Base-by-base conservation (phyloP, 2,329 filamentous ascomycete genomes). In the Fonsecaea erecta region DNA sequence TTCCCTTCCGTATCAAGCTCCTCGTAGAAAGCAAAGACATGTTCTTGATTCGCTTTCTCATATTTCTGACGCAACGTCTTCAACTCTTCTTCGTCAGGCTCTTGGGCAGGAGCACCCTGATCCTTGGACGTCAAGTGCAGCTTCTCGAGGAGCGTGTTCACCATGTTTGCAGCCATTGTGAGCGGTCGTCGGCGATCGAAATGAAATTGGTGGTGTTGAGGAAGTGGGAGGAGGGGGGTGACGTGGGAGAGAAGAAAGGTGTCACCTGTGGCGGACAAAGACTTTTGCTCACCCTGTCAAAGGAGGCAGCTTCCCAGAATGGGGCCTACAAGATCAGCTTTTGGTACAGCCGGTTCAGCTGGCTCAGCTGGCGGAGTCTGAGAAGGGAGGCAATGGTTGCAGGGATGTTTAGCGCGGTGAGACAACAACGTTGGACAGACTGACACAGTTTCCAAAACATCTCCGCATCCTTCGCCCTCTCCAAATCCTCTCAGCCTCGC, bases 11-110 rank as follows among this genome's bases (percentile, higher is more conserved):
- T 80, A 68, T 83, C 83, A 68, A 99, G 88, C 68, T 88, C 85
- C 75, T 97, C 92, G 82, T 91, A 97, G 80, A 93, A 98, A 64
- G 89, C 84, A 75, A 96, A 92, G 70, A 96, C 90, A 71, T 96
- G 92, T 63, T 86, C 90, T 79, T 96, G 92, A 34, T 85, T 86
- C 54, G 90, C 90, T 71, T 88, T 84, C 68, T 85, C 82, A 80
- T 93, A 96, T 76, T 89, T 90, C 69, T 88, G 81, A 77, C 86
- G 86, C 46, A 96, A 85, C 71, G 86, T 79, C 62, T 86, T 82
- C 73, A 93, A 80, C 75, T 91, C 85, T 69, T 91, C 86, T 64
- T 86, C 77, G 40, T 86, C 85, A 65, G 91, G 83, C 70, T 78
- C 83, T 71, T 75, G 81, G 71, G 71, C 76, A 71, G 73, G 77